A percentile compares a stretch with the other conserved stretches of the same genome.
phyloP scores from a whole-genome alignment of 2,329 filamentous ascomycete genomes.

The Plectosphaerella plurivora region DNA sequence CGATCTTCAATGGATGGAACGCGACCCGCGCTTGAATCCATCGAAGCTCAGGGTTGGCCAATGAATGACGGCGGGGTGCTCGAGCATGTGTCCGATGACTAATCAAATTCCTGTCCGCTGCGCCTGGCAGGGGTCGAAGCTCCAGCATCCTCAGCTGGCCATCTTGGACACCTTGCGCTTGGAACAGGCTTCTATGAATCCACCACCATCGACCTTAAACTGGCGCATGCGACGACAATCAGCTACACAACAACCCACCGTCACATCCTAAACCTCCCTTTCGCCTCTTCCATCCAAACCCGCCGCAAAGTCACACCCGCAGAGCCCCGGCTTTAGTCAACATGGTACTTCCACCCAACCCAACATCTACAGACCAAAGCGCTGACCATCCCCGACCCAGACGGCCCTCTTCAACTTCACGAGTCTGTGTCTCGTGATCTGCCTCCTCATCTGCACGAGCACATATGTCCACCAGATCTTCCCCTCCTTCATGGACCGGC shows the following conservation, averaged over 20 bases:
- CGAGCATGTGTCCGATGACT: not conserved
- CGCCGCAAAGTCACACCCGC: not conserved
- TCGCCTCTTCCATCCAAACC: not conserved
- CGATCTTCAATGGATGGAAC: no score
- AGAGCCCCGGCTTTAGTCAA: not conserved
- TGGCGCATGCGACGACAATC: no score
- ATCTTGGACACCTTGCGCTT: not conserved
- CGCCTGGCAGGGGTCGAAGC: no score
- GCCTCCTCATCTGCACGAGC: constrained; percentile 93
- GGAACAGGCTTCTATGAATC: not conserved
- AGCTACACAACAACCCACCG: no score
- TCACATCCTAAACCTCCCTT: no score
- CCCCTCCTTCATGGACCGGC: constrained; percentile 84
- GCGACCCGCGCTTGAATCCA: no score
- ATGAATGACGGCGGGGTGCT: no score
- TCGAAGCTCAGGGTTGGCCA: no score
- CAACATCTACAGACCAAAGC: not conserved
- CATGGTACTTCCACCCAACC: constrained; percentile 16
- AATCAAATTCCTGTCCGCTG: not conserved
- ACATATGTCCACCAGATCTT: constrained; percentile 90
- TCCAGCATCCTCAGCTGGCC: no score
- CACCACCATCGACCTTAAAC: not conserved
- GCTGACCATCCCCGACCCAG: constrained; percentile 39
- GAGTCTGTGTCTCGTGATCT: constrained; percentile 87
- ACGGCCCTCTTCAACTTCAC: constrained; percentile 99